Conservation (phyloP, 345 rosid species). For the Mangifera indica region DNA sequence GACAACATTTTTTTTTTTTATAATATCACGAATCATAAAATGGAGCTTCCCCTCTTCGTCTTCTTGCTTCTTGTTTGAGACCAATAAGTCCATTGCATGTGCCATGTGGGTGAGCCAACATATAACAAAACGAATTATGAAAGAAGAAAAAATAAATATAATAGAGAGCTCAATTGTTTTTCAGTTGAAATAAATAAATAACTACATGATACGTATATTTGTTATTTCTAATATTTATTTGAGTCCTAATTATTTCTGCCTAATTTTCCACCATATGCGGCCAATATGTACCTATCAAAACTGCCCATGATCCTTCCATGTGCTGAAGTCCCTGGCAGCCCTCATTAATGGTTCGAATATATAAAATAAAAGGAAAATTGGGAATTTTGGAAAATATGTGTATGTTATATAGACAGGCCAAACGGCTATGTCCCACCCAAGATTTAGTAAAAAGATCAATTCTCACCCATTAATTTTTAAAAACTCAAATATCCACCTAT, state of each 20-base stretch:
- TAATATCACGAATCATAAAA: neutral
- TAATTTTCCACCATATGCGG: conserved; percentile 48
- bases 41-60: neutral
- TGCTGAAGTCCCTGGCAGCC: conserved; percentile 35
- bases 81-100: conserved; percentile 15
- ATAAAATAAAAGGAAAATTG: conserved; percentile 19
- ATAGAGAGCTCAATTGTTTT: neutral
- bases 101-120: conserved; percentile 13
- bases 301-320: conserved; percentile 68
- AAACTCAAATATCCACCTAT: no score
- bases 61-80: neutral
- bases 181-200: neutral
- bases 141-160: no score
- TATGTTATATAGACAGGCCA: no score
- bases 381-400: conserved; percentile 38
- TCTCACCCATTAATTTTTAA: no score
- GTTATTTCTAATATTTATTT: no score
- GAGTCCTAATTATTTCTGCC: neutral
- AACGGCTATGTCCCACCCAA: no score
- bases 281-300: conserved; percentile 46
- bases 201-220: neutral
- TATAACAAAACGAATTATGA: neutral
- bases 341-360: neutral
- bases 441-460: no score
- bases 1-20: no score